Base-by-base conservation (phyloP, 2,329 filamentous ascomycete genomes). In the Rutstroemia sp. region DNA sequence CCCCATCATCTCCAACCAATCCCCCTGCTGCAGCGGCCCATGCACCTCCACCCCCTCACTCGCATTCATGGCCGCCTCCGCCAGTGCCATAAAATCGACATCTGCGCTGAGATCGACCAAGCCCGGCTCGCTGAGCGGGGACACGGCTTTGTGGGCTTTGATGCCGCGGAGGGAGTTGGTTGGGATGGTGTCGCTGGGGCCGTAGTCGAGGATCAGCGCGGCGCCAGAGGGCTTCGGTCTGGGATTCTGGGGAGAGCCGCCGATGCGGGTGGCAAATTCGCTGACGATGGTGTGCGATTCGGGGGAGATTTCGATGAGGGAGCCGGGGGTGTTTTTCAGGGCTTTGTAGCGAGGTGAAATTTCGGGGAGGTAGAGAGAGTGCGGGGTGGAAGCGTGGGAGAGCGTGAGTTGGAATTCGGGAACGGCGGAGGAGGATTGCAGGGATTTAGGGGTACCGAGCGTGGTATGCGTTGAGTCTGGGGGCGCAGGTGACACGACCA, bases 161-260 rank as follows among this genome's bases (percentile, higher is more conserved):
- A 99, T 97, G 21, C 94, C 94, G 34, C 94, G 87, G 21, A 99
- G 79, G 0, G 91, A 95, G 76, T 96, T 95, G 58, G 88, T 77
- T 2, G 94, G 94, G 49, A 99, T 84, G 0, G 81, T 88, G 64
- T 84, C 78, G 3, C 83, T 72, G 4, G 92, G 88, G 17, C 94
- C 94, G 73, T 99, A 99, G 74, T 99, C 94, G 47, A 99, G 83
- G 64, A 99, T 89, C n/a, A 99, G 78, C 0, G 92, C 94, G 8
- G 92, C 94, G 50, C 94, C 94, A 0, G 84, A 86, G 1, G 92
- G 84, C 0, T 68, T 69, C 0, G 76, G 63, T 68, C 89, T 92
- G 0, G 77, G 74, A 5, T 76, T 63, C 41, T 75, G 64, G 1
- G 72, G 57, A 0, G 80, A 76, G 51, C 89, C 90, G 52, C 92